Percentiles rank a stretch among this genome's conserved stretches.
phyloP scores from a whole-genome alignment of 2,329 filamentous ascomycete genomes.

The Colletotrichum godetiae region DNA sequence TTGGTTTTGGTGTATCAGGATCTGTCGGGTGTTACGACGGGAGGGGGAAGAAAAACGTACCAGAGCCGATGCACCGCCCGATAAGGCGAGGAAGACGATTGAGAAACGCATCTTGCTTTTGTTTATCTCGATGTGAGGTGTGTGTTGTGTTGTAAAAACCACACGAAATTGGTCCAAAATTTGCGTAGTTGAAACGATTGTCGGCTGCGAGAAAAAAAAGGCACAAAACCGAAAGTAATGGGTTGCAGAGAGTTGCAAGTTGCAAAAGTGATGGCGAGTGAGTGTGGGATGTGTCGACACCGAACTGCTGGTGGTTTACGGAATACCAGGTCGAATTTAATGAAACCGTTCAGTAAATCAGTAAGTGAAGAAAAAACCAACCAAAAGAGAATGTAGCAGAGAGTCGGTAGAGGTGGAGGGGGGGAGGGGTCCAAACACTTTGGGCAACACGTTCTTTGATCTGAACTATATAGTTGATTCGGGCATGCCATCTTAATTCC shows the following conservation, averaged over 20 bases:
- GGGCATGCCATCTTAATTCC: constrained; percentile 30
- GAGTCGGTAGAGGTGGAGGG: constrained; percentile 1
- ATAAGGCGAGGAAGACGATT: constrained; percentile 22
- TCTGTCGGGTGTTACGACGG: not conserved
- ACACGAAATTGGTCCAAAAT: not conserved
- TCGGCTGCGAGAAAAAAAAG: constrained; percentile 4
- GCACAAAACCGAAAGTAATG: not conserved
- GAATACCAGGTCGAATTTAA: not conserved
- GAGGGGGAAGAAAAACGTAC: not conserved
- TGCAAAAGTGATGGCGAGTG: constrained; percentile 25
- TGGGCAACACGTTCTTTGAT: constrained; percentile 25
- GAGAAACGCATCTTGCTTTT: constrained; percentile 23
- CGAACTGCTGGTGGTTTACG: constrained; percentile 12
- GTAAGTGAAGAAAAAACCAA: not conserved
- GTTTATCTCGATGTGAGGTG: not conserved
- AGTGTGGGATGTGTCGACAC: constrained; percentile 15
- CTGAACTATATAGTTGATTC: constrained; percentile 32
- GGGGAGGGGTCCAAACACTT: not conserved
- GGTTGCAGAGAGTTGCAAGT: not conserved
- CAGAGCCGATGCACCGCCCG: constrained; percentile 26
- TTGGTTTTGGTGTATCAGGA: not conserved
- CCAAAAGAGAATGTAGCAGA: constrained; percentile 27
- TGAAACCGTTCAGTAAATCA: constrained; percentile 1
- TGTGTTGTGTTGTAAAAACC: not conserved
- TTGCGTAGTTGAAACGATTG: constrained; percentile 23